These are phyloP conservation scores for Diaporthe sp. DNA, from an alignment of 2,329 filamentous ascomycete species.

Conservation along the genomic window DNA sequence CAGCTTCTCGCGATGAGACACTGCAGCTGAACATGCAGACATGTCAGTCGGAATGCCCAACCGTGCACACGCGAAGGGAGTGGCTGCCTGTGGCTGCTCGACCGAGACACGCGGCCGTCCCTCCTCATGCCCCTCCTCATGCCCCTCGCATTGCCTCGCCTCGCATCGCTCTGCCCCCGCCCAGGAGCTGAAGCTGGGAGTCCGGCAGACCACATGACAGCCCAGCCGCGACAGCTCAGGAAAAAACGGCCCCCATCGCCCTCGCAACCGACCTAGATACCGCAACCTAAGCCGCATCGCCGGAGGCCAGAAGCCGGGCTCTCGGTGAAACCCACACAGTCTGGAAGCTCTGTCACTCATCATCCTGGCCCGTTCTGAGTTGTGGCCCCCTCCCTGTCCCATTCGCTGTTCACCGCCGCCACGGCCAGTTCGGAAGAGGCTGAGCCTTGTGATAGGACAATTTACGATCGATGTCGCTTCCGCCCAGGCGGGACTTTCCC, in stretches of 20 bases:
- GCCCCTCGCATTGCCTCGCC: neutral
- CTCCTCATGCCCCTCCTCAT: neutral
- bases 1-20: constrained; percentile 10
- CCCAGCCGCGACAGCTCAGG: neutral
- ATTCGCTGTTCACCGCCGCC: constrained; percentile 39
- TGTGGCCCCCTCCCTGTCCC: constrained; percentile 14
- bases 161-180: constrained; percentile 3
- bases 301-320: constrained; percentile 37
- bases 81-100: constrained; percentile 31
- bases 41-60: constrained; percentile 11
- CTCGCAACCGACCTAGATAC: constrained; percentile 4
- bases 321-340: constrained; percentile 30
- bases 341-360: constrained; percentile 25
- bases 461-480: constrained; percentile 39
- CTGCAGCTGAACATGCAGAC: constrained; percentile 24
- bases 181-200: constrained; percentile 12
- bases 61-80: neutral
- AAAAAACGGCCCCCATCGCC: constrained; percentile 3
- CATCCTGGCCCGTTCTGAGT: constrained; percentile 30
- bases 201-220: constrained; percentile 13
- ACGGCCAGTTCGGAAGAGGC: constrained; percentile 36
- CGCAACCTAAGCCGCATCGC: constrained; percentile 27
- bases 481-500: constrained; percentile 31
- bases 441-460: constrained; percentile 43
- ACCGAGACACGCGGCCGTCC: constrained; percentile 32